These are phyloP conservation scores for Hymenoscyphus linearis DNA, from an alignment of 2,329 filamentous ascomycete species.

Conservation along the genomic window DNA sequence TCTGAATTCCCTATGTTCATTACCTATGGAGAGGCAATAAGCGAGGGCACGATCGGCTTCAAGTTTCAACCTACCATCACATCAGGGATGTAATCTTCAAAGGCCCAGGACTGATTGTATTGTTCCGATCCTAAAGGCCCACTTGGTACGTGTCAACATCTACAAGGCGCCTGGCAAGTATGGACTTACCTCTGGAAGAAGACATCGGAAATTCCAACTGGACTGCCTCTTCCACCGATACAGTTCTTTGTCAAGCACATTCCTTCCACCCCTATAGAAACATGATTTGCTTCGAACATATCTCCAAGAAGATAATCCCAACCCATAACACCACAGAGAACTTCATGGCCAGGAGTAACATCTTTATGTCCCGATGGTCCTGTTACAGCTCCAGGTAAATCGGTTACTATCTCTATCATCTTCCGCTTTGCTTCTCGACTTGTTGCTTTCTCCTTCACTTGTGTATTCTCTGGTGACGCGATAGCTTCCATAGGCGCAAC, in stretches of 20 bases:
- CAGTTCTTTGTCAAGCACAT: slow-evolving; percentile 34
- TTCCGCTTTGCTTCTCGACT: slow-evolving; percentile 10
- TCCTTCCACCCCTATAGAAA: slow-evolving; percentile 30
- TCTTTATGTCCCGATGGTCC: slow-evolving; percentile 12
- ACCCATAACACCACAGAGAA: slow-evolving; percentile 27
- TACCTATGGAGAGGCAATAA: slow-evolving; percentile 21
- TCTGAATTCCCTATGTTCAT: slow-evolving; percentile 33
- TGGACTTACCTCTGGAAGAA: slow-evolving; percentile 26
- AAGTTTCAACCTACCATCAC: slow-evolving; percentile 27
- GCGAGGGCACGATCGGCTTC: background rate
- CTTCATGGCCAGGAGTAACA: slow-evolving; percentile 10
- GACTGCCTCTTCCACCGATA: slow-evolving; percentile 30
- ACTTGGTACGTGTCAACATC: slow-evolving; percentile 17
- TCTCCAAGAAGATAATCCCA: slow-evolving; percentile 35
- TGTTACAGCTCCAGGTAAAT: slow-evolving; percentile 25
- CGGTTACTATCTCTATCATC: slow-evolving; percentile 32
- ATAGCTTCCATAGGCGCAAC: slow-evolving; percentile 8
- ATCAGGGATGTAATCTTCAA: slow-evolving; percentile 32
- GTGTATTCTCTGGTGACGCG: background rate
- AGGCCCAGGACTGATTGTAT: slow-evolving; percentile 33
- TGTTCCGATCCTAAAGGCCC: slow-evolving; percentile 28
- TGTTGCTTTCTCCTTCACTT: background rate
- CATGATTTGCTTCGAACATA: slow-evolving; percentile 34
- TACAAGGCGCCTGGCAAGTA: background rate
- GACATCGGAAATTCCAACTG: slow-evolving; percentile 24